Base-by-base conservation (phyloP, 768 basidiomycete genomes). In the Cystobasidium ongulense region DNA sequence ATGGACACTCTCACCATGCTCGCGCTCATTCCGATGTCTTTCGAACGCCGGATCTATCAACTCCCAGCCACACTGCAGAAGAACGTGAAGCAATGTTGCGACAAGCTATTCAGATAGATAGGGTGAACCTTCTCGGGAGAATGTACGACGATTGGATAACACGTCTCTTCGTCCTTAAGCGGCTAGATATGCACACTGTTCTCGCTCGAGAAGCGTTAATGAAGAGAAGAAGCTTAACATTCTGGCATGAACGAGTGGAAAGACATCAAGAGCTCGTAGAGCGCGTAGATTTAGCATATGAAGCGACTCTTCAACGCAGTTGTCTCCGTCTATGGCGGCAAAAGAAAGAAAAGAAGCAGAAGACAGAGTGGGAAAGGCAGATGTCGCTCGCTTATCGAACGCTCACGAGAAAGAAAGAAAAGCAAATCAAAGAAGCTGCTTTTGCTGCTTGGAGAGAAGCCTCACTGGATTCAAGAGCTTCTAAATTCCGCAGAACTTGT, bases 171-270 rank as follows among this genome's bases (percentile, higher is more conserved):
- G 38, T 67, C 25, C 43, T 67, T 7, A 25, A 67, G 25, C 29
- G 46, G 39, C 29, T 67, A 7, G 65, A 67, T 18, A 38, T 25
- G 65, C 65, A 67, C 36, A 67, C 65, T 10, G n/a, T 21, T 10
- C 65, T 67, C 8, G 65, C 65, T 29, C 41, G 65, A 11, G 41
- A 67, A 17, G 39, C 65, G 29, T 50, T 67, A 25, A 39, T 67
- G 3, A 29, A 67, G 41, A 25, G 65, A 52, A 41, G 65, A 31
- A 31, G 41, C 46, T 46, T 74, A 10, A 33, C 36, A 18, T 33
- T 33, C 27, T 74, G 73, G 73, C 65, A 36, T n/a, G 35, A 50
- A 35, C 73, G 63, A 18, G 17, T 67, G 7, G 4, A 54, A 4
- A 38, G 11, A 10, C 38, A 33, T 17, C 43, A n/a, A 29, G 35